Base-by-base conservation (phyloP, 352 stramenopile genomes). In the Phytophthora hibernalis region DNA sequence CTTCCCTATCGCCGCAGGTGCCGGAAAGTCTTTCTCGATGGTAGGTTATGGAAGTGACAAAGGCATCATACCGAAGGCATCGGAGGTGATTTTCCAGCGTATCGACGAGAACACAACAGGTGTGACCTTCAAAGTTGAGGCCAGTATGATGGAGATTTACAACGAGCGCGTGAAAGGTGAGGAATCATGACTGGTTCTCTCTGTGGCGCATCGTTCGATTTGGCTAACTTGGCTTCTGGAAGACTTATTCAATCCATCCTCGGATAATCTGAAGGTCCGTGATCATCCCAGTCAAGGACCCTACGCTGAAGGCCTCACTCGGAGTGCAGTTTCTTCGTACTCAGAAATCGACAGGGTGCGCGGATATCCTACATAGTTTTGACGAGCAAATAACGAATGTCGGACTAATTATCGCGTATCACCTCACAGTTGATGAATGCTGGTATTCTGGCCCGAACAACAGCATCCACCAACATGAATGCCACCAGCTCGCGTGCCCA, bases 111-210 rank as follows among this genome's bases (percentile, higher is more conserved):
- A 73, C 16, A 70, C 58, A 0, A 70, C 62, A 0, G 73, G 67
- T 8, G 58, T 89, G n/a, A 90, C 75, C 22, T 92, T 94, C 55
- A 91, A 95, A 65, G 89, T 96, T 5, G 87, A 96, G 63, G 87
- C 88, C 16, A 94, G 84, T 40, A 96, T 96, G 89, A 90, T 96
- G 81, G 89, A 96, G 47, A 95, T 96, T 52, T 96, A 96, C 73
- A 96, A 96, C 47, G 89, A 96, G 51, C 84, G 84, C 5, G 88
- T 96, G 4, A 94, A 93, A 91, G 85, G 85, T 89, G 35, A 22
- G 33, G 16, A 30, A 9, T 11, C 6, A 15, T 21, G 30, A 18
- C 40, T 26, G 4, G 11, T 31, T 20, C 3, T 22, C 37, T 44
- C 37, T 24, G 16, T 47, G 20, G 30, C 30, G 12, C 15, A 28